phyloP scores from a whole-genome alignment of 768 basidiomycete genomes.

The Lentinus brumalis region DNA sequence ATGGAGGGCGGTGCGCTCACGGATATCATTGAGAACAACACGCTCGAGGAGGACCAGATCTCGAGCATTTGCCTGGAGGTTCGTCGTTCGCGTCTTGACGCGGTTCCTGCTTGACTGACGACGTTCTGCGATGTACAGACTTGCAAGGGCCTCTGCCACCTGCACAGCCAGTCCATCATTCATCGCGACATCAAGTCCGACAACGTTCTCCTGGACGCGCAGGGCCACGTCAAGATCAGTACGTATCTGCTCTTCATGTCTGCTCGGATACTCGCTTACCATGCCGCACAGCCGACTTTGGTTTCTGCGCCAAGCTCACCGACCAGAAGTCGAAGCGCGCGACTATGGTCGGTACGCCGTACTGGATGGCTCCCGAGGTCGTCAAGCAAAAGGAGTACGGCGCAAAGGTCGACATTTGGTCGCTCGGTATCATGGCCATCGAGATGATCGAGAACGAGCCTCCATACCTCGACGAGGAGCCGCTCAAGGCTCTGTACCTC shows the following conservation, averaged over 20 bases:
- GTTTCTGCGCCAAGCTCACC: slow-evolving; percentile 94
- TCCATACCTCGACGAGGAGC: slow-evolving; percentile 94
- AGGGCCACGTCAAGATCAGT: slow-evolving; percentile 98
- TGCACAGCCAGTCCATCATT: slow-evolving; percentile 93
- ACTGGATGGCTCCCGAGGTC: slow-evolving; percentile 99
- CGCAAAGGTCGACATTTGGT: slow-evolving; percentile 97
- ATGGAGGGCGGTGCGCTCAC: slow-evolving; percentile 98
- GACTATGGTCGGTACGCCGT: slow-evolving; percentile 98
- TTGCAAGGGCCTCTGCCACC: slow-evolving; percentile 90
- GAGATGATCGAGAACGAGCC: slow-evolving; percentile 99
- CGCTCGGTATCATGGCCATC: slow-evolving; percentile 96
- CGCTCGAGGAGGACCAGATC: slow-evolving; percentile 93
- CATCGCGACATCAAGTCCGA: slow-evolving; percentile 98
- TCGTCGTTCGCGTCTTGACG: slow-evolving; percentile 26
- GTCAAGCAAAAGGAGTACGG: slow-evolving; percentile 98
- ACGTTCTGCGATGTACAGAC: slow-evolving; percentile 52
- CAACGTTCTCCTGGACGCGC: slow-evolving; percentile 90
- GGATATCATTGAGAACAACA: slow-evolving; percentile 97
- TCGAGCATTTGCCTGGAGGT: slow-evolving; percentile 91
- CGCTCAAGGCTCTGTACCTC: slow-evolving; percentile 89
- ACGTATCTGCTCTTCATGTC: slow-evolving; percentile 36
- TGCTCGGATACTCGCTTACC: slow-evolving; percentile 2
- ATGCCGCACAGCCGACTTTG: slow-evolving; percentile 77
- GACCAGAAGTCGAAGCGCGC: slow-evolving; percentile 97
- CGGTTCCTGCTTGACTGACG: not conserved